These are phyloP conservation scores for Diplogelasinospora grovesii DNA, from an alignment of 495 filamentous ascomycete species.

Conservation along the genomic window DNA sequence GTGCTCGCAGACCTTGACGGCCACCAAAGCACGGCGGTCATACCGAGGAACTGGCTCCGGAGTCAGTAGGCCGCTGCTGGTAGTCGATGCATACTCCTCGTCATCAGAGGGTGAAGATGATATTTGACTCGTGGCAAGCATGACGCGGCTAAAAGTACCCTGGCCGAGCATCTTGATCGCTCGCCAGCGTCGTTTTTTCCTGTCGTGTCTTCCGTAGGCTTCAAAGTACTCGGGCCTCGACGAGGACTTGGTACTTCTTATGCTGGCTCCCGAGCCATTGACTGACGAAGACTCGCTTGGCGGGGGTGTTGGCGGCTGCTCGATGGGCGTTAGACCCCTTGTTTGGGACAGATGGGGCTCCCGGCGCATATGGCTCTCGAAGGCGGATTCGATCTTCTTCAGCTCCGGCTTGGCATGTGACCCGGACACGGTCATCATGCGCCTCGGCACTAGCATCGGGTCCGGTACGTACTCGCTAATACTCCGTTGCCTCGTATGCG, in stretches of 20 bases:
- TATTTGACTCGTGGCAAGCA: conserved; percentile 64
- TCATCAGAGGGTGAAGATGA: conserved; percentile 30
- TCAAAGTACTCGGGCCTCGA: conserved; percentile 53
- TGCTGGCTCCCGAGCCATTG: conserved; percentile 16
- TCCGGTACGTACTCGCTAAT: conserved; percentile 82
- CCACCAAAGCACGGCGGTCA: conserved; percentile 60
- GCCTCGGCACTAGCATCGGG: conserved; percentile 55
- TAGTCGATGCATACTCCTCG: conserved; percentile 30
- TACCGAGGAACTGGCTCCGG: conserved; percentile 18
- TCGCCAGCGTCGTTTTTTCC: conserved; percentile 59
- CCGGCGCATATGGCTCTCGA: conserved; percentile 57
- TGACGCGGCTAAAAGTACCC: conserved; percentile 91
- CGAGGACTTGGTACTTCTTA: conserved; percentile 24
- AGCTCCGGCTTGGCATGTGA: conserved; percentile 41
- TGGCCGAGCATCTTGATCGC: conserved; percentile 77
- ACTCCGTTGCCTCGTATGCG: conserved; percentile 63
- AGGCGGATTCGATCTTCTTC: conserved; percentile 34
- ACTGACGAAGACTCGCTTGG: conserved; percentile 44
- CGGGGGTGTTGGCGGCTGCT: conserved; percentile 70
- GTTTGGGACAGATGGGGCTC: conserved; percentile 75
- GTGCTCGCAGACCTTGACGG: conserved; percentile 91
- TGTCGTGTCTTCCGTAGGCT: conserved; percentile 50
- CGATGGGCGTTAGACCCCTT: conserved; percentile 57
- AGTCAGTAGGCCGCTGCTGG: conserved; percentile 7
- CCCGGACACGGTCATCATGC: conserved; percentile 67